Base-by-base conservation (phyloP, 495 filamentous ascomycete species). In the Penicillium lividum region DNA sequence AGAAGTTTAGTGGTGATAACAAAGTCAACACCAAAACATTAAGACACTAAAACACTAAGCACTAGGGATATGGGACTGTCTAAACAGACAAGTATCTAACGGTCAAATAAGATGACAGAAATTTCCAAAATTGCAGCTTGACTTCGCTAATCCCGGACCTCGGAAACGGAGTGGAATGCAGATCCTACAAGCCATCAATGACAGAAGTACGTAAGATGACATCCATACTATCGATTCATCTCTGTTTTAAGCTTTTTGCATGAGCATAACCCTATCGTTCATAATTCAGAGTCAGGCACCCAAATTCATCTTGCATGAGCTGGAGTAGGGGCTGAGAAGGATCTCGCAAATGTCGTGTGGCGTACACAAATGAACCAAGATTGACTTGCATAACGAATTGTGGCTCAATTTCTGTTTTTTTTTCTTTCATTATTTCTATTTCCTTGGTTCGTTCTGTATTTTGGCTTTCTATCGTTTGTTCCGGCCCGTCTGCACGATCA, bases 401-500 rank as follows among this genome's bases (percentile, higher is more conserved):
- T 49, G 46, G 46, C 46, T 49, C 46, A 16, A 27, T 52, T n/a
- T 25, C 16, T 47, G 16, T 16, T 25, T 15, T 10, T 15, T 18
- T 46, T 55, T 10, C 33, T 54, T 44, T 31, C 45, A 13, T 43
- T 44, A 45, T 34, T 55, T 49, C 11, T 30, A 25, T 45, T 46
- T 3, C 30, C 34, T 22, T n/a, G 30, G 30, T 46, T 54, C 34
- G 31, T 25, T 5, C 16, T 36, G 2, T 36, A 10, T 46, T 13
- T 36, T 25, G 27, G 22, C 18, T 18, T 15, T 18, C 29, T 44
- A 4, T 30, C 31, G 25, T 44, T 53, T 59, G 60, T 56, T 11
- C 46, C 55, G 60, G 60, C 47, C 61, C 61, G 29, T 34, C 56
- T 47, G 22, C 33, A 44, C 36, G 38, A 59, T 59, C 56, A 56